Conservation (phyloP, 2,329 filamentous ascomycete species). For the Cytospora mali region DNA sequence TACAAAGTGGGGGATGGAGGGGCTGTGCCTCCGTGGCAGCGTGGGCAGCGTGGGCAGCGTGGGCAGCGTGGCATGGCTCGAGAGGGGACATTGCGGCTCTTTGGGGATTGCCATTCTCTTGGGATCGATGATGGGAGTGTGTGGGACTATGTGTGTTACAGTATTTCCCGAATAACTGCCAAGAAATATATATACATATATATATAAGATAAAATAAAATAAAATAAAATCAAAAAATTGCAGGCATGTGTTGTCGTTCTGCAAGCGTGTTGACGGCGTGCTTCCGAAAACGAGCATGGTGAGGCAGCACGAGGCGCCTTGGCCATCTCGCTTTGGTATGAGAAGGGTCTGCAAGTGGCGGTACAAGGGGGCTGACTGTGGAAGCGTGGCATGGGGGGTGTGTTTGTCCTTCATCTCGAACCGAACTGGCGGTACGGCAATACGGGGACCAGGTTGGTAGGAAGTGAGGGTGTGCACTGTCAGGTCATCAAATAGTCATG, state of each 20-base stretch:
- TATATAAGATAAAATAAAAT: no score
- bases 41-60: slow-evolving; percentile 3
- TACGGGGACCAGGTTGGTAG: no score
- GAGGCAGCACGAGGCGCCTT: slow-evolving; percentile 17
- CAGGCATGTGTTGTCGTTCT: background rate
- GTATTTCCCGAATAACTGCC: no score
- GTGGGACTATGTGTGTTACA: no score
- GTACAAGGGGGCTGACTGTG: background rate
- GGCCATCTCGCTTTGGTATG: slow-evolving; percentile 27
- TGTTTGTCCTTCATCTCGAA: slow-evolving; percentile 19
- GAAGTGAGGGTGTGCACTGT: no score
- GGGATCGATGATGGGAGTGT: no score
- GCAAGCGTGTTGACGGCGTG: background rate
- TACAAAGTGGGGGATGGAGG: slow-evolving; percentile 14
- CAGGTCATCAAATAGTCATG: background rate
- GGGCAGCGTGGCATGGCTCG: slow-evolving; percentile 11
- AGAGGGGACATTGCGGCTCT: slow-evolving; percentile 2
- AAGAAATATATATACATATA: no score
- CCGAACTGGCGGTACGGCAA: slow-evolving; percentile 4
- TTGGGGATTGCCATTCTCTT: no score
- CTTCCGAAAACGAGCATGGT: slow-evolving; percentile 17
- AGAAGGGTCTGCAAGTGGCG: slow-evolving; percentile 23
- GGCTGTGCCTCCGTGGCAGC: background rate
- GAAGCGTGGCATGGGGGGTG: slow-evolving; percentile 7
- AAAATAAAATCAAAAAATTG: slow-evolving; percentile 21